A percentile compares a stretch with the other conserved stretches of the same genome.
Conservation (phyloP, 108 stramenopile genomes). For the Thalassiosira profunda region DNA sequence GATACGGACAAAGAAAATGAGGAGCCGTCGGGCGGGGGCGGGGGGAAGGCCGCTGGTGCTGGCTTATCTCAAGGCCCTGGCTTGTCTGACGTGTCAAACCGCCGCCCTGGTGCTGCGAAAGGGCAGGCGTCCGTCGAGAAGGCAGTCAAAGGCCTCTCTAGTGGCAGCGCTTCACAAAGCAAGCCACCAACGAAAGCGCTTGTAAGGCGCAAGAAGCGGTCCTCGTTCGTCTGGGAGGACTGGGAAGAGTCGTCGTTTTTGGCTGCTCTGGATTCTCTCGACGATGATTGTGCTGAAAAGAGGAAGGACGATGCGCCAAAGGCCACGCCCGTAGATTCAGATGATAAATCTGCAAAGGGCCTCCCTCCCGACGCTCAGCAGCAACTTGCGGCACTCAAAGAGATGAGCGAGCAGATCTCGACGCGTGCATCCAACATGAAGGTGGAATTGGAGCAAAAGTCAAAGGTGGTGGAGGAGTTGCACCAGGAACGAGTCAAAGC, state of each 20-base stretch:
- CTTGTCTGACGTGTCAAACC: no score
- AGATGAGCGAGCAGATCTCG: slow-evolving; percentile 29
- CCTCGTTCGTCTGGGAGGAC: slow-evolving; percentile 38
- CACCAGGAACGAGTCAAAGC: slow-evolving; percentile 18
- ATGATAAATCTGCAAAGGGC: not conserved
- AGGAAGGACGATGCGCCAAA: no score
- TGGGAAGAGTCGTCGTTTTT: slow-evolving; percentile 18
- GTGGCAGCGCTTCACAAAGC: no score
- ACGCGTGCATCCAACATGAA: slow-evolving; percentile 14
- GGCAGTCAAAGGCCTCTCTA: no score
- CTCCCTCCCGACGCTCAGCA: slow-evolving; percentile 9
- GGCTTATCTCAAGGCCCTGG: no score
- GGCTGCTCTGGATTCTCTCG: slow-evolving; percentile 4
- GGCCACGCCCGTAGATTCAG: no score
- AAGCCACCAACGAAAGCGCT: not conserved
- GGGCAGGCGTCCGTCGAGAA: no score
- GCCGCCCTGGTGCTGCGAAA: no score
- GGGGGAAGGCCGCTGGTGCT: no score
- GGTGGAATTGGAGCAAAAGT: slow-evolving; percentile 10
- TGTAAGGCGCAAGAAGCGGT: not conserved
- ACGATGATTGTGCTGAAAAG: no score
- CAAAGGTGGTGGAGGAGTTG: slow-evolving; percentile 12
- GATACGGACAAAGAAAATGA: no score
- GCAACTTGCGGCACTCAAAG: slow-evolving; percentile 17
- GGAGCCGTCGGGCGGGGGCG: no score